Evolutionary conservation across 495 filamentous ascomycete species (phyloP), one percentile per base, ranked within the genome.

Genomic region (Aspergillus campestris): DNA sequence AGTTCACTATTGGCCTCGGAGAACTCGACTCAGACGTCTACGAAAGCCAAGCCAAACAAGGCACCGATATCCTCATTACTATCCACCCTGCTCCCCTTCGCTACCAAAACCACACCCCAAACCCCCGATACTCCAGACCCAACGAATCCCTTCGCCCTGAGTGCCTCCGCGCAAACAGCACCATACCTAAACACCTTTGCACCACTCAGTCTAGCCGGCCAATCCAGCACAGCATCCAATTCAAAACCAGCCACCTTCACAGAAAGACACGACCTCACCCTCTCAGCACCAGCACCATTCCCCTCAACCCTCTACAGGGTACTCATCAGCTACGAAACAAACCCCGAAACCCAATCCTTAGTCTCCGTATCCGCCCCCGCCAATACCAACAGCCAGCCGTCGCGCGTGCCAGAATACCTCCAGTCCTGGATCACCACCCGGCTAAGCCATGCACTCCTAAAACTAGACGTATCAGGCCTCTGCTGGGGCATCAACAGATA

Each of bases 401-500:
- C 32, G 33, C 56, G 51, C 40, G 50, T 64, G 1, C 65, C 65
- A 5, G 48, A 56, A 27, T 47, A 50, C 11, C 49, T 73, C n/a
- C 65, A 55, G n/a, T 56, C 48, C 39, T 73, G 70, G 70, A 64
- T 67, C n/a, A 52, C 62, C 9, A 46, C 55, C 13, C 56, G 70
- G 27, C 44, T 73, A 32, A 47, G 47, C 8, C 69, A 62, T 31
- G 59, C 65, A 1, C 59, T 71, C 7, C 33, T 67, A 12, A 62
- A 55, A 35, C 54, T 71, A 2, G 68, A 73, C 40, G 52, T 73
- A 31, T 56, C 68, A 7, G 70, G 66, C 7, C 56, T 71, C 3
- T 70, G 70, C 44, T 66, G 66, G 61, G 67, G 66, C 15, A 64
- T 71, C 30, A 70, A 67, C 27, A 55, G 64, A 8, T 70, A 67